These are phyloP conservation scores for Ophiostoma perfectum DNA, from an alignment of 2,329 filamentous ascomycete species.

Conservation along the genomic window DNA sequence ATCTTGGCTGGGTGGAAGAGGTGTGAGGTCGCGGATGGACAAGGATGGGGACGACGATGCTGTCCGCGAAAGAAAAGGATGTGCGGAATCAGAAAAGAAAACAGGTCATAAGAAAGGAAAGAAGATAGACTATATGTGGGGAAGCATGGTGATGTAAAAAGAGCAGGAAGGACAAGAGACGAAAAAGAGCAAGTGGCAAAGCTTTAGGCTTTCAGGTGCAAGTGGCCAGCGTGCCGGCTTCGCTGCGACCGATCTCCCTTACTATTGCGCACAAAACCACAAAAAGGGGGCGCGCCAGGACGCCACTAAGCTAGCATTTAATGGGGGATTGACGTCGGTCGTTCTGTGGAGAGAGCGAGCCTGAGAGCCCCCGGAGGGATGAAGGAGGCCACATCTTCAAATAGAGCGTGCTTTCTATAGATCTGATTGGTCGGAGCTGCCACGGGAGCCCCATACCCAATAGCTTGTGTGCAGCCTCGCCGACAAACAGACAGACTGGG, in stretches of 20 bases:
- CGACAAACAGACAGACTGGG: too few species aligned
- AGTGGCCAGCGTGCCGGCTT: not conserved
- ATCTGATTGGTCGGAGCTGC: not conserved
- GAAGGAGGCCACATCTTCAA: constrained; percentile 4
- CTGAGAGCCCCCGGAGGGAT: not conserved
- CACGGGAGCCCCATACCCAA: not conserved
- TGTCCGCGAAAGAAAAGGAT: not conserved
- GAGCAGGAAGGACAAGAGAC: not conserved
- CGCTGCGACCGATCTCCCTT: not conserved
- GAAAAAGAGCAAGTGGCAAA: not conserved
- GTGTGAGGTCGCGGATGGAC: not conserved
- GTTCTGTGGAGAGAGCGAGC: constrained; percentile 1
- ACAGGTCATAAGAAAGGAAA: not conserved
- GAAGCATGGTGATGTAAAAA: not conserved
- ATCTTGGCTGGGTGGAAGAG: constrained; percentile 17
- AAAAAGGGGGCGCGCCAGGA: constrained; percentile 10
- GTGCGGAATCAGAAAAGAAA: not conserved
- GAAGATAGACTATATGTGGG: not conserved
- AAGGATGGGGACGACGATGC: not conserved
- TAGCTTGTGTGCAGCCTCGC: not conserved
- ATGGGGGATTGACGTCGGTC: constrained; percentile 13
- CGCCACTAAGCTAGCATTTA: not conserved
- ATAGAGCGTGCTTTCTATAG: not conserved
- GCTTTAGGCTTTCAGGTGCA: not conserved
- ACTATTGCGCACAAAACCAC: not conserved